phyloP scores from a whole-genome alignment of 106 monocot species.

The Dactylorhiza incarnata region DNA sequence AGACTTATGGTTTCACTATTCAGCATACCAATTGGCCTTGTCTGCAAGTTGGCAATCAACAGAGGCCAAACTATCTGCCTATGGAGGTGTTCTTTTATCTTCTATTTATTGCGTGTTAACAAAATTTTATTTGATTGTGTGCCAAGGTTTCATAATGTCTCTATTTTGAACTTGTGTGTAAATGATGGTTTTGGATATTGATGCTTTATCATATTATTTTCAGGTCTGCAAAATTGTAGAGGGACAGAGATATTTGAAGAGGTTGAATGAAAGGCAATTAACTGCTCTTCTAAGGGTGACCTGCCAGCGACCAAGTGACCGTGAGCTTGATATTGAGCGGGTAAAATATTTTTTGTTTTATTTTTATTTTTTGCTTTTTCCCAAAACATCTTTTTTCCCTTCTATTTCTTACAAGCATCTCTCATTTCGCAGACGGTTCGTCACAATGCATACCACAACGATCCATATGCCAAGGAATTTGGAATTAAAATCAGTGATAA shows the following conservation, averaged over 20 bases:
- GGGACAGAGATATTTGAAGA: conserved; percentile 51
- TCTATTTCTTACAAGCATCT: background rate
- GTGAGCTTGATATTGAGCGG: conserved; percentile 45
- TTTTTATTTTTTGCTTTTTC: background rate
- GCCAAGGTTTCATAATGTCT: background rate
- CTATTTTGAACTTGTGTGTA: background rate
- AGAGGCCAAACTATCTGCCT: conserved; percentile 59
- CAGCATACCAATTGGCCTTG: conserved; percentile 55
- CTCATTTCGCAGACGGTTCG: conserved; percentile 26
- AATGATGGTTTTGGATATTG: background rate
- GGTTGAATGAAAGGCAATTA: conserved; percentile 59
- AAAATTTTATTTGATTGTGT: background rate
- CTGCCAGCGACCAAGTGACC: conserved; percentile 46
- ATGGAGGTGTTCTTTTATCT: conserved; percentile 49
- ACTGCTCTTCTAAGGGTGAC: conserved; percentile 41
- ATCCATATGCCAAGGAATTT: conserved; percentile 57
- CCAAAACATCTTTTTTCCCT: background rate
- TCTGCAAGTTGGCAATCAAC: conserved; percentile 57
- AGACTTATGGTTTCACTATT: conserved; percentile 53
- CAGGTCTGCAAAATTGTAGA: conserved; percentile 58
- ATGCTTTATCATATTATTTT: background rate
- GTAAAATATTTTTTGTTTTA: conserved; percentile 8
- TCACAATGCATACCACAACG: conserved; percentile 44
- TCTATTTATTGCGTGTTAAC: background rate
- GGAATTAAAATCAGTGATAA: conserved; percentile 54